Conservation (phyloP, 208 protist species). For the Trichomonas tenax region DNA sequence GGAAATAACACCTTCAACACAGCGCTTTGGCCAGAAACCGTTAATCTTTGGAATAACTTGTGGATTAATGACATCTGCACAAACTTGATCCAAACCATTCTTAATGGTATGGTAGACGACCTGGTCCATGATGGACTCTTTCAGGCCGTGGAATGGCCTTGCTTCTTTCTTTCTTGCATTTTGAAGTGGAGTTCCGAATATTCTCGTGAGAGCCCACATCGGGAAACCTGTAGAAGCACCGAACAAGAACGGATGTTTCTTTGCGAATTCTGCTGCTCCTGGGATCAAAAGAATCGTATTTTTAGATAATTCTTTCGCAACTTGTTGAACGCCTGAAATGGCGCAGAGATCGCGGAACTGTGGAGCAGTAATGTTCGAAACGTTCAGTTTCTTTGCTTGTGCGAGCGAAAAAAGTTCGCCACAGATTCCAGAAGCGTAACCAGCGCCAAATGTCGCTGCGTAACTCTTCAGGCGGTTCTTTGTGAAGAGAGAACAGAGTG, state of each 20-base stretch:
- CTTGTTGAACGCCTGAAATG: background rate
- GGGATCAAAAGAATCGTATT: background rate
- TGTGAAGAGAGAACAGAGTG: background rate
- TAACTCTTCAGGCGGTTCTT: background rate
- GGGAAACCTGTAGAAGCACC: background rate
- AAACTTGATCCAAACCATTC: background rate
- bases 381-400: background rate
- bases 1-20: background rate
- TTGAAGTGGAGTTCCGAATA: background rate
- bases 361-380: background rate
- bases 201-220: background rate
- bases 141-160: background rate
- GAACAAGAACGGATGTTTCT: background rate
- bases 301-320: background rate
- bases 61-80: background rate
- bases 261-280: background rate
- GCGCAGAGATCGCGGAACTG: background rate
- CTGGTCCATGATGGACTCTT: background rate
- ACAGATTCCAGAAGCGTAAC: background rate
- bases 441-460: background rate
- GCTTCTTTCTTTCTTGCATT: background rate
- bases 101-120: background rate
- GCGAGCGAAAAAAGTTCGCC: background rate
- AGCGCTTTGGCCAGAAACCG: background rate
- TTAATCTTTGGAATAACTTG: background rate